Percentiles rank a stretch among this genome's conserved stretches.
Conservation (phyloP, 345 rosid species). For the Brassica napus region DNA sequence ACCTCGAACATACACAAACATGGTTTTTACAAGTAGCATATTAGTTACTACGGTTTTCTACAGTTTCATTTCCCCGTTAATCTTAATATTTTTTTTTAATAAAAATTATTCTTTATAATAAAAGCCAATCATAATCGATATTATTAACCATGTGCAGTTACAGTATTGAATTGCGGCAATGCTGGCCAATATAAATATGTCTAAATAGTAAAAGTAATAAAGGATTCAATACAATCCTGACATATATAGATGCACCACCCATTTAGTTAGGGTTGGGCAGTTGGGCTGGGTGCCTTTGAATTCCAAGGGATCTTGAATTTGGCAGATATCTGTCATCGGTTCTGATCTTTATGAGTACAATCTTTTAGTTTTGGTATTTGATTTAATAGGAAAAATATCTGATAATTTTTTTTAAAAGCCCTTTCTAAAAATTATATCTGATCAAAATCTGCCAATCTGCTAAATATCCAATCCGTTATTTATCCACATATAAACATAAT, state of each 20-base stretch:
- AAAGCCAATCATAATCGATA: constrained; percentile 14
- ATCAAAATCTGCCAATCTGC: background rate
- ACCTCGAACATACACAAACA: constrained; percentile 35
- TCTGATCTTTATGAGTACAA: background rate
- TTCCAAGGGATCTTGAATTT: background rate
- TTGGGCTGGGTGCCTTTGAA: background rate
- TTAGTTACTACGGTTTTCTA: constrained; percentile 6
- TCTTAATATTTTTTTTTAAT: background rate
- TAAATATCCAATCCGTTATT: background rate
- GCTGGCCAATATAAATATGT: constrained; percentile 7
- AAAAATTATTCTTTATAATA: background rate
- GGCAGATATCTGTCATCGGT: background rate
- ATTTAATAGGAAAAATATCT: background rate
- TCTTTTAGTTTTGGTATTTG: background rate
- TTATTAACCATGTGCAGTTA: constrained; percentile 8
- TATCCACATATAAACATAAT: background rate
- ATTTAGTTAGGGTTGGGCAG: constrained; percentile 7
- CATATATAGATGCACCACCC: constrained; percentile 1
- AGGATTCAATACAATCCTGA: background rate
- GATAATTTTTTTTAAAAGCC: background rate
- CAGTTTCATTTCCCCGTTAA: constrained; percentile 1
- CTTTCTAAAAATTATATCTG: background rate
- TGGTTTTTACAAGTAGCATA: background rate
- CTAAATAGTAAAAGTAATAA: constrained; percentile 18
- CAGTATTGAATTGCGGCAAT: constrained; percentile 4